Evolutionary conservation across 1,139 yeast species (phyloP).

Genomic region (Scheffersomyces quercinus): DNA sequence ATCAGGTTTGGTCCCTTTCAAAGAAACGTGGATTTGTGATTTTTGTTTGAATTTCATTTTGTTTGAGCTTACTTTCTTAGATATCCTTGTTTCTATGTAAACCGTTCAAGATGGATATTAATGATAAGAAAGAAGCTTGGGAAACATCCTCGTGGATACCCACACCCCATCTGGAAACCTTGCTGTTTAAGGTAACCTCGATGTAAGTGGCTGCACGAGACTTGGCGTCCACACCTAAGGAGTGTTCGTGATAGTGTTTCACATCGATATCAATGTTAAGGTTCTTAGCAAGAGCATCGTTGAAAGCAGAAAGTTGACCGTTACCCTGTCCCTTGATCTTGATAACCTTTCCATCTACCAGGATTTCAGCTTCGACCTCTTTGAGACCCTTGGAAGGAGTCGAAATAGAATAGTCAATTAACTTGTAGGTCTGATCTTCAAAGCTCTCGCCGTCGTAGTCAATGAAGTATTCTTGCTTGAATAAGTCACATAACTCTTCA

Average conservation of each 20-base stretch:
- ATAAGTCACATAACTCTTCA: slow-evolving; percentile 73
- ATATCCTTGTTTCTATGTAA: slow-evolving; percentile 20
- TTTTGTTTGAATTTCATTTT: not conserved
- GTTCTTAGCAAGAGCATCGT: slow-evolving; percentile 67
- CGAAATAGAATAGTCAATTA: slow-evolving; percentile 53
- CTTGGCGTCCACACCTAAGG: slow-evolving; percentile 82
- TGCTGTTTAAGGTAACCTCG: slow-evolving; percentile 50
- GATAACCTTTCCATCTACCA: slow-evolving; percentile 48
- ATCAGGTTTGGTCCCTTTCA: no score
- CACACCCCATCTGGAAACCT: slow-evolving; percentile 79
- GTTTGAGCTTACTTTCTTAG: not conserved
- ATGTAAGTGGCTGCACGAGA: slow-evolving; percentile 91
- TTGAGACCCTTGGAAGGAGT: slow-evolving; percentile 27
- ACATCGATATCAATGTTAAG: slow-evolving; percentile 67
- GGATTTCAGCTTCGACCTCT: slow-evolving; percentile 36
- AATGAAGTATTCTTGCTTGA: slow-evolving; percentile 70
- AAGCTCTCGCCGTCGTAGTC: slow-evolving; percentile 46
- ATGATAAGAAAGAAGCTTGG: slow-evolving; percentile 81
- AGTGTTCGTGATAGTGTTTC: slow-evolving; percentile 85
- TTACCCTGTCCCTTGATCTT: slow-evolving; percentile 76
- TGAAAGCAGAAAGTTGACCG: slow-evolving; percentile 92
- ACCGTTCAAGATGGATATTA: slow-evolving; percentile 71
- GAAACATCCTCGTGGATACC: slow-evolving; percentile 94
- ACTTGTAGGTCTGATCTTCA: slow-evolving; percentile 34
- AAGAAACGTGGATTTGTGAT: no score